These are phyloP conservation scores for Pseudogymnoascus sp. DNA, from an alignment of 2,329 filamentous ascomycete genomes.

Conservation along the genomic window DNA sequence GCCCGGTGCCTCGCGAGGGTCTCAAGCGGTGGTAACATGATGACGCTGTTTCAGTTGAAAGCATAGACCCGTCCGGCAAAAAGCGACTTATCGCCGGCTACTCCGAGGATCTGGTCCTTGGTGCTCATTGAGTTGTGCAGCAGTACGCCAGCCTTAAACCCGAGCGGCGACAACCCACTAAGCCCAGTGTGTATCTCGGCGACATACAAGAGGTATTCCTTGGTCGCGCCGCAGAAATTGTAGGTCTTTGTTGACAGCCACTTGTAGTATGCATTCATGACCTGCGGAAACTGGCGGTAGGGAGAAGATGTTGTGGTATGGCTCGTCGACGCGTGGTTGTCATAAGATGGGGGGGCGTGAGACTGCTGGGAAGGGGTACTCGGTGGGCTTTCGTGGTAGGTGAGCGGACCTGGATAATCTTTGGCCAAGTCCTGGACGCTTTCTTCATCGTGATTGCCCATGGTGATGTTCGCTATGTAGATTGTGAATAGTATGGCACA, in stretches of 20 bases:
- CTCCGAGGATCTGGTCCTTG: constrained; percentile 17
- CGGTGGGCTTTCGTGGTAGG: not conserved
- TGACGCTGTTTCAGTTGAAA: constrained; percentile 11
- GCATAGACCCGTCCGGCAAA: not conserved
- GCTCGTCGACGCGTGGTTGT: not conserved
- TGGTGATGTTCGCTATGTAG: not conserved
- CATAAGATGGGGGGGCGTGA: not conserved
- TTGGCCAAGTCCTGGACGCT: not conserved
- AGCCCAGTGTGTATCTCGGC: constrained; percentile 17
- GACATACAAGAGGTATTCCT: constrained; percentile 16
- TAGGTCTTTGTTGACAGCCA: constrained; percentile 13
- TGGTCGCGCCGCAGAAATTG: constrained; percentile 11
- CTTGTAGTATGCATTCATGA: constrained; percentile 16
- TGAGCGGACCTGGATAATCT: not conserved
- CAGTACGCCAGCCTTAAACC: constrained; percentile 14
- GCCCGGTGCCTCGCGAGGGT: not conserved
- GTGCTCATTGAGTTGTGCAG: constrained; percentile 17
- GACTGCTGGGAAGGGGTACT: not conserved
- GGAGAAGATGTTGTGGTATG: not conserved
- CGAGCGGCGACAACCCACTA: constrained; percentile 12
- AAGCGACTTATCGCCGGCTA: constrained; percentile 12
- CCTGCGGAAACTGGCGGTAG: constrained; percentile 18
- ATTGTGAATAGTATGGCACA: not conserved
- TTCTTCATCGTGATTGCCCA: not conserved
- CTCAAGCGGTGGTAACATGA: constrained; percentile 12